Base-by-base conservation (phyloP, 2,329 filamentous ascomycete species). In the Malbranchea cinnamomea region DNA sequence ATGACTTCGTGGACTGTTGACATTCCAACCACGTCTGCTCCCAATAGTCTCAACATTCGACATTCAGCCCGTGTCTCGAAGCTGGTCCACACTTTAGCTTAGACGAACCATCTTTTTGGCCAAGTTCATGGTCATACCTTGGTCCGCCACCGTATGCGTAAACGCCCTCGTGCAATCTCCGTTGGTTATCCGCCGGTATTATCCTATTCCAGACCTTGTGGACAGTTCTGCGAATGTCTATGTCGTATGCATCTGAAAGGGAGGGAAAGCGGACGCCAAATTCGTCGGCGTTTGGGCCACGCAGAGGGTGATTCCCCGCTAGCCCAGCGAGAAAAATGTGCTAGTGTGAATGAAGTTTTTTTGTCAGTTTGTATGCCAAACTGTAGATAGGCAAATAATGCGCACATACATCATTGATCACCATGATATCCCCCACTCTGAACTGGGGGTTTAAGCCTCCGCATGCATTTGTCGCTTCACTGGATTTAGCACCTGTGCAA, bases 11-110 rank as follows among this genome's bases (percentile, higher is more conserved):
- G 74, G 16, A 78, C 71, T 1, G 74, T 78, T 18, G 69, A 75
- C 74, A 78, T 78, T 9, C 73, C 73, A 2, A 78, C 73, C n/a
- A 77, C 56, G 44, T 78, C 73, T n/a, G 71, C 72, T 5, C 74
- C 72, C 5, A 76, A 50, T 27, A 57, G 57, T 22, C 60, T 60
- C 35, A 78, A 56, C 63, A 76, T 65, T 11, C 71, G 63, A 44
- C 71, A 75, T 46, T 77, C 72, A 1, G 71, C 71, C 36, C 73
- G 58, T 2, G 72, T 77, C 46, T 77, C 73, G 45, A 75, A 77
- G 28, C 64, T 68, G 31, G 28, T 17, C 12, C 12, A 2, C 21
- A 29, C 12, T 17, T 34, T n/a, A 34, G 29, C 23, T 19, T 15
- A 6, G n/a, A 20, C 22, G 12, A 18, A 6, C 9, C 30, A 22